Conservation (phyloP, 2,329 filamentous ascomycete species). For the Pseudogymnoascus pannorum region DNA sequence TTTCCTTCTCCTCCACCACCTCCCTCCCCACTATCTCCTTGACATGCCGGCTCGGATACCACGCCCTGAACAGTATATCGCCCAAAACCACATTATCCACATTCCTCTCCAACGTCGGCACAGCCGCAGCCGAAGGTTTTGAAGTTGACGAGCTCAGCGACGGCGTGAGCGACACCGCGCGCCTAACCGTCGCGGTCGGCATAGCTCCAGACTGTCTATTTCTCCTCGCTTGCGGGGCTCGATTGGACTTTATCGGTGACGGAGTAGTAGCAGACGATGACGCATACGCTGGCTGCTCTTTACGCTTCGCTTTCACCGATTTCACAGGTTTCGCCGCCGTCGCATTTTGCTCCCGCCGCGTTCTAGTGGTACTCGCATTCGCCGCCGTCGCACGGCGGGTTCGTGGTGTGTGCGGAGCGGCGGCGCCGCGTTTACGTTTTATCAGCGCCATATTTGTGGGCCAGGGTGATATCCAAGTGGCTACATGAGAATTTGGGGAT, state of each 20-base stretch:
- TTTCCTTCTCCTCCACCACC: constrained; percentile 18
- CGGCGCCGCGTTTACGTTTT: constrained; percentile 4
- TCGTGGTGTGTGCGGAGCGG: background rate
- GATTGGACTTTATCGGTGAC: background rate
- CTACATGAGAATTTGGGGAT: background rate
- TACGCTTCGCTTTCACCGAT: background rate
- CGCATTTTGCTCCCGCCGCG: background rate
- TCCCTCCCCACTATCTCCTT: constrained; percentile 58
- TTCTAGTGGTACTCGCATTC: background rate
- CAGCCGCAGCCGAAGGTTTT: background rate
- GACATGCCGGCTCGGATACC: constrained; percentile 87
- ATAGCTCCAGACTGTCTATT: background rate
- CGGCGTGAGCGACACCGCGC: constrained; percentile 3
- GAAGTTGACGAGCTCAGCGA: constrained; percentile 4
- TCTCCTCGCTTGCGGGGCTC: background rate
- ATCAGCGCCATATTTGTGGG: constrained; percentile 8
- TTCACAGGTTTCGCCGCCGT: constrained; percentile 10
- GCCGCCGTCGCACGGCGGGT: background rate
- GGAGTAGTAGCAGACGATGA: background rate
- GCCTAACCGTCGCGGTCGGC: constrained; percentile 4
- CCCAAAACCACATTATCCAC: constrained; percentile 83
- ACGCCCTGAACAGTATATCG: constrained; percentile 74
- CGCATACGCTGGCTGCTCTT: background rate
- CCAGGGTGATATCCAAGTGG: background rate
- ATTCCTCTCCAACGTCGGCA: constrained; percentile 52